Conservation (phyloP, 2,329 filamentous ascomycete species). For the Alternaria metachromatica region DNA sequence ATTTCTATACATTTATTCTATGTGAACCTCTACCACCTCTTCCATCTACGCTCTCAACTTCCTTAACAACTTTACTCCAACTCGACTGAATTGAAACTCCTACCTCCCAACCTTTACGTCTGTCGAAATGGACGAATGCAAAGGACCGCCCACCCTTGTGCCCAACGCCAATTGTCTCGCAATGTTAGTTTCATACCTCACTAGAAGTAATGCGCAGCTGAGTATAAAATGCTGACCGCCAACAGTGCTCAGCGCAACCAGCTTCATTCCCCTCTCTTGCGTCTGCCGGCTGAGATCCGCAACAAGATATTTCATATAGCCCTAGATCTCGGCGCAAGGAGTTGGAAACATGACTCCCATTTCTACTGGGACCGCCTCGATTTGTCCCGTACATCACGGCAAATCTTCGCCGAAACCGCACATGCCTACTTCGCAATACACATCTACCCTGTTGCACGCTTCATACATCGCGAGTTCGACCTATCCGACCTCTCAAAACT, state of each 20-base stretch:
- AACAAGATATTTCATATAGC: background rate
- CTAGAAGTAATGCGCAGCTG: background rate
- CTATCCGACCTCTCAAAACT: background rate
- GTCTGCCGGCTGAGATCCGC: background rate
- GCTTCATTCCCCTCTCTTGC: background rate
- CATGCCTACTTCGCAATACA: background rate
- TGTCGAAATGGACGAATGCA: background rate
- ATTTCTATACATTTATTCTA: background rate
- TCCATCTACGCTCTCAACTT: background rate
- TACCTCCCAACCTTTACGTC: background rate
- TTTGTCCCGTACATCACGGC: background rate
- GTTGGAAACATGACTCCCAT: background rate
- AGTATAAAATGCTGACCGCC: background rate
- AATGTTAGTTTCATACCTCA: background rate
- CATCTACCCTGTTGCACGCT: background rate
- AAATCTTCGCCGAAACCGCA: background rate
- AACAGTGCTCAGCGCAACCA: background rate
- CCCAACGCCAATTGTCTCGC: background rate
- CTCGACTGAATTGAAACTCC: background rate
- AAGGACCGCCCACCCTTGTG: background rate
- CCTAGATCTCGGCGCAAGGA: background rate
- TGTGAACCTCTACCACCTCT: background rate
- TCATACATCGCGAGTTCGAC: background rate
- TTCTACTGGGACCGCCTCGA: background rate
- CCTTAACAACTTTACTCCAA: background rate